These are phyloP conservation scores for Willaertia magna DNA, from an alignment of 208 protist species.

Conservation along the genomic window DNA sequence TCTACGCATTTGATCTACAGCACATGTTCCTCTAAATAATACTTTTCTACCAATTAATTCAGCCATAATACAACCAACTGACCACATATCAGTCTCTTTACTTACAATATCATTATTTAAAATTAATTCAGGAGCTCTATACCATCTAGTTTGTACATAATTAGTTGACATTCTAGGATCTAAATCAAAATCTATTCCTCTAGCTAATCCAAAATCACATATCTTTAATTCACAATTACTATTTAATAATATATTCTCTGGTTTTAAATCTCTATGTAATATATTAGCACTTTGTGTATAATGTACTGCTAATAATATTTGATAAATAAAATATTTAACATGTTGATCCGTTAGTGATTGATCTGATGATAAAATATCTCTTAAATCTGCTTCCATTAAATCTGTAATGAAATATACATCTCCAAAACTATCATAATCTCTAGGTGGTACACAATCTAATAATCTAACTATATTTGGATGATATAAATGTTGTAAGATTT, in stretches of 20 bases:
- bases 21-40: slow-evolving; percentile 85
- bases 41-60: slow-evolving; percentile 59
- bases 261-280: slow-evolving; percentile 68
- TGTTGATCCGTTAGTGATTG: slow-evolving; percentile 23
- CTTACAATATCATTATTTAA: slow-evolving; percentile 37
- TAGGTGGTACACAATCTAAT: slow-evolving; percentile 60
- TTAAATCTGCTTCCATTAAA: slow-evolving; percentile 36
- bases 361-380: neutral
- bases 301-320: slow-evolving; percentile 45
- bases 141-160: slow-evolving; percentile 94
- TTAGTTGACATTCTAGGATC: slow-evolving; percentile 68
- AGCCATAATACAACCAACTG: slow-evolving; percentile 68
- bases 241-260: slow-evolving; percentile 76
- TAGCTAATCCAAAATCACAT: slow-evolving; percentile 78
- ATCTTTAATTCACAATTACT: slow-evolving; percentile 76
- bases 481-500: slow-evolving; percentile 85
- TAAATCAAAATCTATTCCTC: slow-evolving; percentile 42
- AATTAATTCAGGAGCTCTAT: slow-evolving; percentile 95
- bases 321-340: slow-evolving; percentile 50
- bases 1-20: slow-evolving; percentile 84
- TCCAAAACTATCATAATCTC: slow-evolving; percentile 38
- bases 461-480: slow-evolving; percentile 82
- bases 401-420: slow-evolving; percentile 55
- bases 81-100: slow-evolving; percentile 69
- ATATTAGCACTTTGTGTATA: slow-evolving; percentile 50